These are phyloP conservation scores for Pseudogymnoascus sp. DNA, from an alignment of 2,329 filamentous ascomycete species.

Conservation along the genomic window DNA sequence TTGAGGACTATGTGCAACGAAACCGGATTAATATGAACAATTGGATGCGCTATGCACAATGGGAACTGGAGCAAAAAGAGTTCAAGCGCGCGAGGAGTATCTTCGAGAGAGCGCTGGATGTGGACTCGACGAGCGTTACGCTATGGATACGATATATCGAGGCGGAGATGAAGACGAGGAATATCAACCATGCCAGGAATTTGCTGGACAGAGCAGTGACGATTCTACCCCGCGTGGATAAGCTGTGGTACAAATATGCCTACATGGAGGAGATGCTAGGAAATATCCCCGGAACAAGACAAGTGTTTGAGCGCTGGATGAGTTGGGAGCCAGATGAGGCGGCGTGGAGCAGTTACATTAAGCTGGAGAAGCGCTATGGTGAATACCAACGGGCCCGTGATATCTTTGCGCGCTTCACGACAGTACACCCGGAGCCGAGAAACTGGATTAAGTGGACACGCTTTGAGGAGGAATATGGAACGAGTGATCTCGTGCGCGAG, in stretches of 20 bases:
- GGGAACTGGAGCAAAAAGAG: constrained; percentile 98
- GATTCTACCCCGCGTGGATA: constrained; percentile 82
- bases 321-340: constrained; percentile 95
- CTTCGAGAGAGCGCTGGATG: constrained; percentile 91
- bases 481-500: constrained; percentile 82
- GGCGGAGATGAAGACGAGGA: constrained; percentile 88
- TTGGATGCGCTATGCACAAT: constrained; percentile 95
- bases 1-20: constrained; percentile 93
- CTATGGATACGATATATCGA: constrained; percentile 94
- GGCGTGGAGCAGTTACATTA: constrained; percentile 94
- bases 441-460: constrained; percentile 99
- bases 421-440: constrained; percentile 85
- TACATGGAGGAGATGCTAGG: constrained; percentile 98
- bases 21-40: constrained; percentile 97
- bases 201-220: constrained; percentile 91
- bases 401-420: constrained; percentile 84
- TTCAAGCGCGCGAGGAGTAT: constrained; percentile 84
- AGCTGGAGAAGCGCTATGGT: constrained; percentile 89
- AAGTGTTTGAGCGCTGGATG: constrained; percentile 98
- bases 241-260: constrained; percentile 98
- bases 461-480: constrained; percentile 94
- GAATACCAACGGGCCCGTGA: constrained; percentile 85
- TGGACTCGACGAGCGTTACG: constrained; percentile 76
- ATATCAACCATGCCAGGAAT: constrained; percentile 96
- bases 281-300: constrained; percentile 83